Evolutionary conservation across 2,329 filamentous ascomycete genomes (phyloP).

Genomic region (Fusarium sp.): DNA sequence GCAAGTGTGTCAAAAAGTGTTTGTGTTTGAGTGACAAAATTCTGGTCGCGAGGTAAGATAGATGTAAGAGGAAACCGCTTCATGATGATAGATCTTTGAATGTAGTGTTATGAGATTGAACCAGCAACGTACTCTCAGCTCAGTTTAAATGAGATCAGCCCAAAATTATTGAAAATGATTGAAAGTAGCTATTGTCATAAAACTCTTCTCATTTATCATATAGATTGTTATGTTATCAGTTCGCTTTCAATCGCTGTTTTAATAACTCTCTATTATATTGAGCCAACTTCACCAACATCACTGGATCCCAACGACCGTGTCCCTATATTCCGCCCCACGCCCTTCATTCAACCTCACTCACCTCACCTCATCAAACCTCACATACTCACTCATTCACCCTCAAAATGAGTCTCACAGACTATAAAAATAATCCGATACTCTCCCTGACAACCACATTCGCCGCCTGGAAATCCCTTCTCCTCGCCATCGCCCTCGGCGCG

Average conservation of each 20-base stretch:
- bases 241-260: not conserved
- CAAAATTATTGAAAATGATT: not conserved
- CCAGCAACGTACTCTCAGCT: not conserved
- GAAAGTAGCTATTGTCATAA: fast-evolving
- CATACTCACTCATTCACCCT: conserved; percentile 3
- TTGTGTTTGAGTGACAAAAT: not conserved
- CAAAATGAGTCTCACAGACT: conserved; percentile 33
- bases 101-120: not conserved
- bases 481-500: conserved; percentile 67
- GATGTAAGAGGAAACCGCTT: not conserved
- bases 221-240: not conserved
- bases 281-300: not conserved
- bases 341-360: conserved; percentile 14
- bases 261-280: not conserved
- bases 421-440: conserved; percentile 34
- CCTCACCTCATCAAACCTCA: conserved; percentile 3
- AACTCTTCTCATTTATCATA: not conserved
- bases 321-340: conserved; percentile 28
- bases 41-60: not conserved
- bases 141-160: no score
- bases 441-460: conserved; percentile 58
- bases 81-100: not conserved
- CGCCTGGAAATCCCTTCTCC: conserved; percentile 74
- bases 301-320: conserved; percentile 17
- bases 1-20: not conserved